Conservation (phyloP, 2,329 filamentous ascomycete genomes). For the Colletotrichum scovillei region DNA sequence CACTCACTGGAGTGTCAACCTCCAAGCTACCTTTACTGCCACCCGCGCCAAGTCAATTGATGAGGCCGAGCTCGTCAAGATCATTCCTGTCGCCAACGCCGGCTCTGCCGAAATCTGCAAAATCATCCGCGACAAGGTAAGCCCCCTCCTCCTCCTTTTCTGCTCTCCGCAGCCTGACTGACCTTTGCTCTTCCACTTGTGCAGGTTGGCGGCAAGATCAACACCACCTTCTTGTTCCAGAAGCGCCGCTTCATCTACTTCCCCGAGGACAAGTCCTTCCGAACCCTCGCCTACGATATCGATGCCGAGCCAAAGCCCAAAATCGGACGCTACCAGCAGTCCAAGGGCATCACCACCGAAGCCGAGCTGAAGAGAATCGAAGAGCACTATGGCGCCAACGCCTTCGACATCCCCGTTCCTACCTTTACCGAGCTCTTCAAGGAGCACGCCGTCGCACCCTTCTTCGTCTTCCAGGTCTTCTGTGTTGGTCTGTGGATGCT, state of each 20-base stretch:
- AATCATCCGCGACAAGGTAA: conserved; percentile 75
- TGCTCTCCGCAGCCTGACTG: not conserved
- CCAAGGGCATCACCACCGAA: conserved; percentile 77
- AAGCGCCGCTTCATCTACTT: conserved; percentile 96
- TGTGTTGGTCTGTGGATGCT: conserved; percentile 98
- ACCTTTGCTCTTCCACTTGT: not conserved
- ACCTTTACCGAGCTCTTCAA: conserved; percentile 96
- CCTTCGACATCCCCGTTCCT: conserved; percentile 97
- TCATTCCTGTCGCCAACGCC: conserved; percentile 90
- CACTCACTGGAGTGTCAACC: conserved; percentile 96
- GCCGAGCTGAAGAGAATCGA: conserved; percentile 84
- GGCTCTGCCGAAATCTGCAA: conserved; percentile 89
- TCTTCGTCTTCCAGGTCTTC: conserved; percentile 99
- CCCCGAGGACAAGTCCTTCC: conserved; percentile 77
- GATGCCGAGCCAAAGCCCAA: conserved; percentile 86
- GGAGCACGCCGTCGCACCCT: conserved; percentile 97
- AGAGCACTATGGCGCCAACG: conserved; percentile 95
- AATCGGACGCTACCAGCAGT: conserved; percentile 82
- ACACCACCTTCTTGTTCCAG: conserved; percentile 93
- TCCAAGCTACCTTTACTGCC: conserved; percentile 85
- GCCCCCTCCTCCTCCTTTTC: not conserved
- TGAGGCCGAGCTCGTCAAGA: conserved; percentile 88
- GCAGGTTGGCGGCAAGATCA: conserved; percentile 77
- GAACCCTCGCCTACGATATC: conserved; percentile 84
- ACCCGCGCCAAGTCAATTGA: conserved; percentile 75